These are phyloP conservation scores for Aspergillus nomiae DNA, from an alignment of 2,329 filamentous ascomycete species.

Conservation along the genomic window DNA sequence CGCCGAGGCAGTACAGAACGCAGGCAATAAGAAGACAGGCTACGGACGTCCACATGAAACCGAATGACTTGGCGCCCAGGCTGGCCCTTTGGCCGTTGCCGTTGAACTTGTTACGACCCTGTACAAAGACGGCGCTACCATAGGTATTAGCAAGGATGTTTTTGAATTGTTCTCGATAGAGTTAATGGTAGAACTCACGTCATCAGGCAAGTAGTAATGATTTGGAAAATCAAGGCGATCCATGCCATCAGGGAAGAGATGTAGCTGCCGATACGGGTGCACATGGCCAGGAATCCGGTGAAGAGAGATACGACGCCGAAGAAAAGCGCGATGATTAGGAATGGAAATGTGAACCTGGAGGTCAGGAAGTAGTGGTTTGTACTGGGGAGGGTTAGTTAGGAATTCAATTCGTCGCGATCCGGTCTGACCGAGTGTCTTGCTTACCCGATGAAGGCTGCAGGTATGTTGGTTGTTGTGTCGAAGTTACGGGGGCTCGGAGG, in stretches of 20 bases:
- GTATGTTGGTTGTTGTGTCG: constrained; percentile 55
- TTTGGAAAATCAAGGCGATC: constrained; percentile 61
- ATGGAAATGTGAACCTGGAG: constrained; percentile 91
- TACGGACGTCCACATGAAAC: constrained; percentile 63
- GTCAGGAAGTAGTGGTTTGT: constrained; percentile 74
- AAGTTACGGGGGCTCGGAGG: constrained; percentile 61
- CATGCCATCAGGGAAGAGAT: constrained; percentile 56
- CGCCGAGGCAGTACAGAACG: constrained; percentile 58
- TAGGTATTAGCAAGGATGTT: constrained; percentile 18
- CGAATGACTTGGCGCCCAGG: constrained; percentile 61
- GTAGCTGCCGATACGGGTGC: constrained; percentile 53
- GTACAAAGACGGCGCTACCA: constrained; percentile 59
- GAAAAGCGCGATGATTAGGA: constrained; percentile 82
- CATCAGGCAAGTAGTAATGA: constrained; percentile 59
- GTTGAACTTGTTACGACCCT: constrained; percentile 59
- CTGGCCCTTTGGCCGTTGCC: constrained; percentile 49
- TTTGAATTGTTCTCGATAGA: neutral
- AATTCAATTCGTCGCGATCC: constrained; percentile 19
- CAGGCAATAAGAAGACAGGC: constrained; percentile 58
- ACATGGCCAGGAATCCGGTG: constrained; percentile 51
- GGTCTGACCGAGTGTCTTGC: constrained; percentile 23
- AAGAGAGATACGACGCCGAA: constrained; percentile 59
- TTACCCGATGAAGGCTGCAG: constrained; percentile 56
- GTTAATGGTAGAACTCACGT: constrained; percentile 55
- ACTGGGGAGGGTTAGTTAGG: constrained; percentile 34